A percentile compares a stretch with the other conserved stretches of the same genome.
Evolutionary conservation across 225 moss, liverwort and hornwort genomes (phyloP).

Genomic region (Antitrichia curtipendula): DNA sequence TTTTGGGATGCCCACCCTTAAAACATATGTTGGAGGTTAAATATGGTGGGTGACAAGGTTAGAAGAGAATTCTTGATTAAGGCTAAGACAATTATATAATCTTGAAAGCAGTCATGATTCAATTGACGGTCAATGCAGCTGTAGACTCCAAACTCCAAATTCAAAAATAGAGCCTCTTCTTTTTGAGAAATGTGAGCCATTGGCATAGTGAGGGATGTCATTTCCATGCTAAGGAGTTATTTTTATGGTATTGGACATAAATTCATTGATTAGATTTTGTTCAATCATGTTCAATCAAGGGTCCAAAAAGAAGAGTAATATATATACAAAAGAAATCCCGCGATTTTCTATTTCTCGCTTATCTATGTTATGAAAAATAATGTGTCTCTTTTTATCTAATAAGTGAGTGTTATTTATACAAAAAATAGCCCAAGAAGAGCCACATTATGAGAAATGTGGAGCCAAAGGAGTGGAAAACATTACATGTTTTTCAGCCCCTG

Average conservation of each 20-base stretch:
- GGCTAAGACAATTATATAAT: no score
- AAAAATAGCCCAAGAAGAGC: background rate
- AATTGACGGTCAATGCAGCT: no score
- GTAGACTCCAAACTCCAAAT: accelerated
- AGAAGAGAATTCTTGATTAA: background rate
- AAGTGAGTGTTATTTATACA: background rate
- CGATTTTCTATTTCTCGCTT: accelerated
- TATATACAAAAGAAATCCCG: background rate
- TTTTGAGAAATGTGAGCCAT: background rate
- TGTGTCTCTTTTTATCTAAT: accelerated
- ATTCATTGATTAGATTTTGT: background rate
- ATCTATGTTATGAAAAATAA: background rate
- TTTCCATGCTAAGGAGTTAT: background rate
- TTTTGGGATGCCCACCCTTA: background rate
- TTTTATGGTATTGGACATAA: background rate
- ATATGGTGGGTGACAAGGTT: background rate
- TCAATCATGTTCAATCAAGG: background rate
- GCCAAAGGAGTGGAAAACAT: no score
- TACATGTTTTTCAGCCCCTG: no score
- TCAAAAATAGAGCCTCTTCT: background rate
- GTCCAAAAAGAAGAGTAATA: background rate
- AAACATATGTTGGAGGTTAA: background rate
- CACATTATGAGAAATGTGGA: no score
- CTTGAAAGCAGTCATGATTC: background rate
- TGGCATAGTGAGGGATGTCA: background rate